These are phyloP conservation scores for Cucurbita ficifolia DNA, from an alignment of 306 rosid species.

Conservation along the genomic window DNA sequence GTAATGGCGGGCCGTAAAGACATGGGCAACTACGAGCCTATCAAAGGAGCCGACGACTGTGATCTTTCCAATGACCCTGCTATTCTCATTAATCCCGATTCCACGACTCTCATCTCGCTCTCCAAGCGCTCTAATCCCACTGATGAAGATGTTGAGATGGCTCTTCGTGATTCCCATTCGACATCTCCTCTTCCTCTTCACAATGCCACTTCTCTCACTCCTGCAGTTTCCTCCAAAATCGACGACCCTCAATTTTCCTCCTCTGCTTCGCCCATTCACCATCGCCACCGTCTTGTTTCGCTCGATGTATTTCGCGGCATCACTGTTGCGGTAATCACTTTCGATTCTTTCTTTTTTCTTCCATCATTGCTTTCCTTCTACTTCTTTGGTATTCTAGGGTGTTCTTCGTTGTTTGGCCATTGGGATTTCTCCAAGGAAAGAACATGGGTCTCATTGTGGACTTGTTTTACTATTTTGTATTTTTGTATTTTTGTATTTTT, in stretches of 20 bases:
- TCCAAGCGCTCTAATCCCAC: background rate
- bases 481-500: background rate
- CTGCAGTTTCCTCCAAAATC: background rate
- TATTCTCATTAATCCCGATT: background rate
- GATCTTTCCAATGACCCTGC: slow-evolving; percentile 3
- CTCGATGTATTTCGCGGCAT: slow-evolving; percentile 93
- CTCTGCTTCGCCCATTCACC: background rate
- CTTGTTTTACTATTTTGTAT: background rate
- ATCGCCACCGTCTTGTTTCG: slow-evolving; percentile 51
- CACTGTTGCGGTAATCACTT: slow-evolving; percentile 61
- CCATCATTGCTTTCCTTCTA: background rate
- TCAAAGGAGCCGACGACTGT: slow-evolving; percentile 10
- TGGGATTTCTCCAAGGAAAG: background rate
- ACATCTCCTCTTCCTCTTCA: slow-evolving; percentile 15
- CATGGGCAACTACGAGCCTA: slow-evolving; percentile 17
- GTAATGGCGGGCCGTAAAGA: background rate
- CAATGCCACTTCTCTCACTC: slow-evolving; percentile 2
- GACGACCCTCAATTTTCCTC: slow-evolving; percentile 4
- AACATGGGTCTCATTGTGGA: background rate
- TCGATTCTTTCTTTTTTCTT: background rate
- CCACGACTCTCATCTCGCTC: background rate
- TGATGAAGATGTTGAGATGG: slow-evolving; percentile 47
- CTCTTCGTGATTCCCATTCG: slow-evolving; percentile 28
- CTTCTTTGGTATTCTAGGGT: background rate
- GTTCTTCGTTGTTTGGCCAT: background rate